Conservation (phyloP, 2,329 filamentous ascomycete genomes). For the Aspergillus fumigatus region DNA sequence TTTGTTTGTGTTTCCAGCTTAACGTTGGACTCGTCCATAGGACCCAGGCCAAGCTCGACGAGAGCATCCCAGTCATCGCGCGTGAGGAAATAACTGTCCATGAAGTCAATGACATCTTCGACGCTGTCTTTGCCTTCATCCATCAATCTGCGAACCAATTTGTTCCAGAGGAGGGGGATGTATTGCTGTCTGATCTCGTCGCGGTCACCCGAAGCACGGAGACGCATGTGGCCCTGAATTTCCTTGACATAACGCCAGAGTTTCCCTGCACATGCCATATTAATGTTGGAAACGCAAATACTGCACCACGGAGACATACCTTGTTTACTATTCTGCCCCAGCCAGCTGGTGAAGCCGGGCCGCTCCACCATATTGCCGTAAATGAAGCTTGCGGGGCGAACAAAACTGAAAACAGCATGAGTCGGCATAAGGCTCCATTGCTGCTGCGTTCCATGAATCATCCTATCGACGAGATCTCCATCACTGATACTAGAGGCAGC, state of each 20-base stretch:
- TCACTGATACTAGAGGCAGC: conserved; percentile 96
- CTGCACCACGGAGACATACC: conserved; percentile 46
- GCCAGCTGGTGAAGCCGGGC: conserved; percentile 81
- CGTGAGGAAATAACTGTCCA: conserved; percentile 96
- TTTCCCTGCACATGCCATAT: conserved; percentile 41
- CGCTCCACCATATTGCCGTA: conserved; percentile 69
- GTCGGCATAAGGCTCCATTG: conserved; percentile 98
- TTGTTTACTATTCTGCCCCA: conserved; percentile 89
- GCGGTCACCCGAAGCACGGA: conserved; percentile 82
- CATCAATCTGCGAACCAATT: conserved; percentile 69
- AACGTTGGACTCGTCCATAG: conserved; percentile 69
- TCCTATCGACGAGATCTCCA: conserved; percentile 89
- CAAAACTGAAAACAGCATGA: conserved; percentile 92
- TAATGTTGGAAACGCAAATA: not conserved
- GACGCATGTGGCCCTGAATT: conserved; percentile 94
- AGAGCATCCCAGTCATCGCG: conserved; percentile 93
- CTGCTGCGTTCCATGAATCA: conserved; percentile 98
- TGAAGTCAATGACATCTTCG: conserved; percentile 79
- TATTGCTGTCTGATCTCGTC: conserved; percentile 95
- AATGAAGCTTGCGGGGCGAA: conserved; percentile 82
- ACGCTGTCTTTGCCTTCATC: conserved; percentile 77
- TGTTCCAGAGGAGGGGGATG: conserved; percentile 79
- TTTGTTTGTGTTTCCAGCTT: conserved; percentile 84
- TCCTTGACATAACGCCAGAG: conserved; percentile 81
- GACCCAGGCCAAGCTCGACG: conserved; percentile 82